Evolutionary conservation across 352 stramenopile species (phyloP).

Genomic region (Achlya hypogyna): DNA sequence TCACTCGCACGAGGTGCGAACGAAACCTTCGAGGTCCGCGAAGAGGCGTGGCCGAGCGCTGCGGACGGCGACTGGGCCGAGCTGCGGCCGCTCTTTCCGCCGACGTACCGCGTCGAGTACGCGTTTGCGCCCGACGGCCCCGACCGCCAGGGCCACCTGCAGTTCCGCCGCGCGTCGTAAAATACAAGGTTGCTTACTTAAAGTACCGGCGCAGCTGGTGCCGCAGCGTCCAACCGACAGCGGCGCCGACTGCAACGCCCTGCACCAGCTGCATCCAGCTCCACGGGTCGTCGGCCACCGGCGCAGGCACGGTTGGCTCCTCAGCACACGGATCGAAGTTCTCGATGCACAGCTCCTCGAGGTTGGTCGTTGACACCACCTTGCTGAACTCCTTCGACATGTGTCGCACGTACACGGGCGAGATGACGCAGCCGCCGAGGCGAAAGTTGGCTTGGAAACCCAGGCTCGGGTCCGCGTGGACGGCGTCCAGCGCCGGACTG

Average conservation of each 20-base stretch:
- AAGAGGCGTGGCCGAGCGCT: slow-evolving; percentile 1
- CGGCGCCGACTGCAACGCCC: not conserved
- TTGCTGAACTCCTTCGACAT: slow-evolving; percentile 18
- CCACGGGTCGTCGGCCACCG: not conserved
- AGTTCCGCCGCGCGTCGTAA: not conserved
- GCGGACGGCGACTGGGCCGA: slow-evolving; percentile 8
- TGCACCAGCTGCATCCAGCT: not conserved
- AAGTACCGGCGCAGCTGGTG: slow-evolving; percentile 8
- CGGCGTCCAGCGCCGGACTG: not conserved
- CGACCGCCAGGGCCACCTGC: slow-evolving; percentile 2
- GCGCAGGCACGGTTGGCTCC: too few species aligned
- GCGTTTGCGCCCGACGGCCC: slow-evolving; percentile 5
- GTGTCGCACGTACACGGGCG: slow-evolving; percentile 10
- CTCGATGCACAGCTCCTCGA: slow-evolving; percentile 18
- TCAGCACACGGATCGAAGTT: slow-evolving; percentile 15
- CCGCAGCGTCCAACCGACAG: slow-evolving; percentile 5
- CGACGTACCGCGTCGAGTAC: slow-evolving; percentile 6
- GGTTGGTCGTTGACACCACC: slow-evolving; percentile 10
- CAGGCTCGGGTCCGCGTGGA: not conserved
- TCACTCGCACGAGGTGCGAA: not conserved
- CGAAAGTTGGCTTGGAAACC: slow-evolving; percentile 13
- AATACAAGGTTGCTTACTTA: not conserved
- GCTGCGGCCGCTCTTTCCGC: slow-evolving; percentile 5
- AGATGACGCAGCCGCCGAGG: slow-evolving; percentile 5
- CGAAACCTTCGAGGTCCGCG: slow-evolving; percentile 8